These are phyloP conservation scores for Trichomonas tenax DNA, from an alignment of 208 protist species.

Conservation along the genomic window DNA sequence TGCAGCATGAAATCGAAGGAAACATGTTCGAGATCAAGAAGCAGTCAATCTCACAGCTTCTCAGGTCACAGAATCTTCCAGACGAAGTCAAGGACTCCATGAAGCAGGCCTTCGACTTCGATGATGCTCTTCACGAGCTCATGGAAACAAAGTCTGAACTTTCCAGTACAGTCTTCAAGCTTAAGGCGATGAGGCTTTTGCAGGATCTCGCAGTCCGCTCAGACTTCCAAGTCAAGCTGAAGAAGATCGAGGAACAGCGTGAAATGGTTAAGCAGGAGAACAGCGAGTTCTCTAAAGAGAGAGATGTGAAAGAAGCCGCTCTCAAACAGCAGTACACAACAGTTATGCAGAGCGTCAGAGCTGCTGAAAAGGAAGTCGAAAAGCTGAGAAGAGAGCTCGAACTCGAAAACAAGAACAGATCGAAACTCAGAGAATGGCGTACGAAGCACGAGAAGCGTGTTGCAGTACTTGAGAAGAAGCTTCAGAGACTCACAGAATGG, in stretches of 20 bases:
- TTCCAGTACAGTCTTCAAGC: neutral
- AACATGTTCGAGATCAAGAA: constrained; percentile 21
- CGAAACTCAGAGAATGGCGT: neutral
- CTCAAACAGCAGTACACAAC: constrained; percentile 3
- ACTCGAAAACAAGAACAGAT: neutral
- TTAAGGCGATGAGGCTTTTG: neutral
- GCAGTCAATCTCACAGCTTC: neutral
- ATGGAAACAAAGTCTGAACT: neutral
- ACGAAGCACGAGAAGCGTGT: neutral
- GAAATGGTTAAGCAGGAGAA: constrained; percentile 2
- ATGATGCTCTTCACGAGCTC: neutral
- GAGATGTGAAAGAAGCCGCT: constrained; percentile 1
- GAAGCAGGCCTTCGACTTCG: neutral
- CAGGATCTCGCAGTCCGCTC: neutral
- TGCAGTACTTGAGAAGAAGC: neutral
- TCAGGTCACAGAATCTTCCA: neutral
- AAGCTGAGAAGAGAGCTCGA: neutral
- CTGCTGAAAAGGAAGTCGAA: constrained; percentile 12
- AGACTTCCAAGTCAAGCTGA: neutral
- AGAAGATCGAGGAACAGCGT: constrained; percentile 8
- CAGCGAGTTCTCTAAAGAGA: neutral
- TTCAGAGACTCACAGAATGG: neutral
- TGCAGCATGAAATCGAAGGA: constrained; percentile 13
- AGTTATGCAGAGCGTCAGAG: neutral
- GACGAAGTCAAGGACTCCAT: constrained; percentile 11